Base-by-base conservation (phyloP, 768 basidiomycete species). In the Kwoniella bestiolae region DNA sequence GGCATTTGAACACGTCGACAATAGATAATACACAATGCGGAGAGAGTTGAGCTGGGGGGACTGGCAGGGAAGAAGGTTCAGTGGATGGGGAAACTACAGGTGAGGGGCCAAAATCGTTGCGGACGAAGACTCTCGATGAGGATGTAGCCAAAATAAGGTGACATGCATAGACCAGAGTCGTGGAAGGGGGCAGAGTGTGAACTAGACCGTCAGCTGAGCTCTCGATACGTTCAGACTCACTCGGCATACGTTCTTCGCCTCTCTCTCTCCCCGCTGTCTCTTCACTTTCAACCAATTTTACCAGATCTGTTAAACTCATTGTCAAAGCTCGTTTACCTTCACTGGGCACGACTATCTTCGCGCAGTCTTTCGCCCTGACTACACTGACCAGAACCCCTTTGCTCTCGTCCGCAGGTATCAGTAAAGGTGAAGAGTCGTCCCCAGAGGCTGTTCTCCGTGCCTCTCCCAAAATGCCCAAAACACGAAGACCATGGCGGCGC, bases 101-200 rank as follows among this genome's bases (percentile, higher is more conserved):
- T 56, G 58, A 66, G 35, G 35, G 49, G 52, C 18, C 49, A 51
- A 7, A 34, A 56, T 29, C 25, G 56, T 23, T 62, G 6, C 38
- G 68, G 9, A 76, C 49, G 59, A 76, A 76, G 8, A 76, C 70
- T 25, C 71, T 61, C 9, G 69, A 71, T 2, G 71, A 76, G 4
- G 69, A 65, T 8, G 74, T 76, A 1, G 74, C 74, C 28, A 76
- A 67, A 26, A 76, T 76, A n/a, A 76, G 55, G 44, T 71, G 71
- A 25, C 67, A 63, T 29, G 71, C 72, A 32, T 76, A 69, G 1
- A 71, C 35, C 31, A 76, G 56, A 12, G 71, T 73, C 6, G 71
- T 64, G 16, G 63, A 51, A 14, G 56, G 64, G 3, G 74, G 44
- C 21, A 76, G 52, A 3, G 71, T 73, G n/a, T 76, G 74, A 9